Evolutionary conservation across 345 rosid genomes (phyloP).

Genomic region (Moricandia arvensis): DNA sequence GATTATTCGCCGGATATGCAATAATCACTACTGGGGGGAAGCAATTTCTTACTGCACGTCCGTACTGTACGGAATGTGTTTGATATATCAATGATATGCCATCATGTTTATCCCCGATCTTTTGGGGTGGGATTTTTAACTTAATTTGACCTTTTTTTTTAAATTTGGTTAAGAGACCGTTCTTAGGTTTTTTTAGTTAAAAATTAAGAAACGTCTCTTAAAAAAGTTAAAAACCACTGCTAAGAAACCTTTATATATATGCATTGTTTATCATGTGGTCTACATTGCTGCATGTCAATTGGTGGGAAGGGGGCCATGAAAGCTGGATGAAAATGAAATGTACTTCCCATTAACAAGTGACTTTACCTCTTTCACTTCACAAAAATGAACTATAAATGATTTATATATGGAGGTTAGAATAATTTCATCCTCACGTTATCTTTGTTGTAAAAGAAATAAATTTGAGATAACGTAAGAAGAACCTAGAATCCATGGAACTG

Average conservation of each 20-base stretch:
- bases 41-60: neutral
- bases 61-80: conserved; percentile 4
- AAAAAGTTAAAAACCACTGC: too few species aligned
- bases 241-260: too few species aligned
- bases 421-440: neutral
- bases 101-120: too few species aligned
- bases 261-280: conserved; percentile 9
- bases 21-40: too few species aligned
- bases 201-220: too few species aligned
- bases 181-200: too few species aligned
- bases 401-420: neutral
- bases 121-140: too few species aligned
- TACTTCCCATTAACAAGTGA: conserved; percentile 20
- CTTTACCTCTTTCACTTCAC: conserved; percentile 29
- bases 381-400: neutral
- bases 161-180: too few species aligned
- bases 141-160: too few species aligned
- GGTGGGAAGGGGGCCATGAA: neutral
- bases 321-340: conserved; percentile 32
- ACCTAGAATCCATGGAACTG: conserved; percentile 11
- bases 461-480: conserved; percentile 15
- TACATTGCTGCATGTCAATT: conserved; percentile 3
- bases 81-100: neutral
- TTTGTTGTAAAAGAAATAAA: too few species aligned
- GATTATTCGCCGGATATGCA: too few species aligned